phyloP scores from a whole-genome alignment of 1,284 basidiomycete genomes.

The Ceratobasidium theobromae region DNA sequence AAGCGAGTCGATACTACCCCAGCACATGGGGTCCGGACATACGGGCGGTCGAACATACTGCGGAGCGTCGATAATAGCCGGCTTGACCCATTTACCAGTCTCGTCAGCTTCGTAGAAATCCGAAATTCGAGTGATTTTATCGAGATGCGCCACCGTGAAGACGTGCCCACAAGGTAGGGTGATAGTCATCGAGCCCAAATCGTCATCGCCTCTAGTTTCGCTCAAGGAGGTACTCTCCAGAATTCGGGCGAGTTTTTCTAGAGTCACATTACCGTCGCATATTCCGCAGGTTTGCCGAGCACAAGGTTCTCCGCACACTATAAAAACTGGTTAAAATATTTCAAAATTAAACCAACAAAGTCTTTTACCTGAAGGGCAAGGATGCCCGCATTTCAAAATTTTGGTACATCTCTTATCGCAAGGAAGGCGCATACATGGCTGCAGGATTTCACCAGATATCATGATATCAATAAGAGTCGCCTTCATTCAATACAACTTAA shows the following conservation, averaged over 20 bases:
- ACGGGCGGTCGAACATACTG: slow-evolving; percentile 41
- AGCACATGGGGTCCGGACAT: slow-evolving; percentile 63
- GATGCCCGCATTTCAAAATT: slow-evolving; percentile 7
- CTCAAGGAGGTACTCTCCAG: slow-evolving; percentile 44
- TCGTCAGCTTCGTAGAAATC: neutral
- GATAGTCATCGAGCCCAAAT: slow-evolving; percentile 43
- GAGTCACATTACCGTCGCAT: slow-evolving; percentile 47
- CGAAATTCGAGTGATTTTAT: slow-evolving; percentile 47
- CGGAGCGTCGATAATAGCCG: neutral
- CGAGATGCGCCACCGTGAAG: slow-evolving; percentile 71
- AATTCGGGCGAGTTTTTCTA: slow-evolving; percentile 64
- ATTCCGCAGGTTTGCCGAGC: slow-evolving; percentile 35
- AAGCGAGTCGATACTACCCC: slow-evolving; percentile 52
- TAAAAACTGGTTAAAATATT: slow-evolving; percentile 56
- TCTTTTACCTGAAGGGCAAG: slow-evolving; percentile 19
- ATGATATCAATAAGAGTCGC: slow-evolving; percentile 69
- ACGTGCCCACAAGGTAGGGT: slow-evolving; percentile 65
- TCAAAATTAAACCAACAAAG: slow-evolving; percentile 39
- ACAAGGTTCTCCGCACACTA: slow-evolving; percentile 66
- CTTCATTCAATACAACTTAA: no score
- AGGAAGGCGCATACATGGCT: slow-evolving; percentile 21
- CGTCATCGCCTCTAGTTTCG: neutral
- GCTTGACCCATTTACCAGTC: neutral
- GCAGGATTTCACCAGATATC: slow-evolving; percentile 30
- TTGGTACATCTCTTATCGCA: slow-evolving; percentile 16